Evolutionary conservation across 2,329 filamentous ascomycete species (phyloP).

Genomic region (Didymella pomorum): DNA sequence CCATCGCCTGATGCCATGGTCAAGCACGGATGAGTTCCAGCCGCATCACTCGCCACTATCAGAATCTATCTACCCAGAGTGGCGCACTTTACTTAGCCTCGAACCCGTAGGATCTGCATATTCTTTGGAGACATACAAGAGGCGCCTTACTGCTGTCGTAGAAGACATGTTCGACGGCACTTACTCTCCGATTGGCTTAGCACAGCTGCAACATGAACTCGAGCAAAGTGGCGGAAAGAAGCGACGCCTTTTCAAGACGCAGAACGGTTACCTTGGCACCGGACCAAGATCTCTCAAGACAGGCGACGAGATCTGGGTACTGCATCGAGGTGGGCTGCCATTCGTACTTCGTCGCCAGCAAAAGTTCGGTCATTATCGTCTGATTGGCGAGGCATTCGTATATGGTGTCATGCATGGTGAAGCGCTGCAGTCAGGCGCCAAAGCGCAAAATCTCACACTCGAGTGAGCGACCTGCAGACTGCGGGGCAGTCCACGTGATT

Average conservation of each 20-base stretch:
- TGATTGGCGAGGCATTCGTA: conserved; percentile 38
- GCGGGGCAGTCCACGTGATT: not conserved
- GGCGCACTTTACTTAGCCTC: conserved; percentile 22
- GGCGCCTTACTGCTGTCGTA: not conserved
- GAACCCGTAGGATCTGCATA: not conserved
- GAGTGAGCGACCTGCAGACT: not conserved
- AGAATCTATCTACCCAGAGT: conserved; percentile 38
- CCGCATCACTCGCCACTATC: conserved; percentile 37
- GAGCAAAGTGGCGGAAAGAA: not conserved
- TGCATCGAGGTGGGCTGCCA: conserved; percentile 27
- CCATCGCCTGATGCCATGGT: conserved; percentile 40
- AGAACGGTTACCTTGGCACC: conserved; percentile 17
- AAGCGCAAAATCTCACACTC: not conserved
- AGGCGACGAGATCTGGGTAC: conserved; percentile 34
- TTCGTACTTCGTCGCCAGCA: conserved; percentile 28
- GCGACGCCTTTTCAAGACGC: not conserved
- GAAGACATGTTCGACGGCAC: not conserved
- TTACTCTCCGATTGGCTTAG: not conserved
- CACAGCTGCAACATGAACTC: not conserved
- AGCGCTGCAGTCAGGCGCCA: conserved; percentile 5
- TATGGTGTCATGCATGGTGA: conserved; percentile 40
- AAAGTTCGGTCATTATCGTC: conserved; percentile 28
- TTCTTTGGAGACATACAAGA: not conserved
- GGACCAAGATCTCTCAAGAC: conserved; percentile 31
- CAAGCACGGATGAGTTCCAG: conserved; percentile 36